These are phyloP conservation scores for Aspergillus ustus DNA, from an alignment of 2,329 filamentous ascomycete genomes.

Conservation along the genomic window DNA sequence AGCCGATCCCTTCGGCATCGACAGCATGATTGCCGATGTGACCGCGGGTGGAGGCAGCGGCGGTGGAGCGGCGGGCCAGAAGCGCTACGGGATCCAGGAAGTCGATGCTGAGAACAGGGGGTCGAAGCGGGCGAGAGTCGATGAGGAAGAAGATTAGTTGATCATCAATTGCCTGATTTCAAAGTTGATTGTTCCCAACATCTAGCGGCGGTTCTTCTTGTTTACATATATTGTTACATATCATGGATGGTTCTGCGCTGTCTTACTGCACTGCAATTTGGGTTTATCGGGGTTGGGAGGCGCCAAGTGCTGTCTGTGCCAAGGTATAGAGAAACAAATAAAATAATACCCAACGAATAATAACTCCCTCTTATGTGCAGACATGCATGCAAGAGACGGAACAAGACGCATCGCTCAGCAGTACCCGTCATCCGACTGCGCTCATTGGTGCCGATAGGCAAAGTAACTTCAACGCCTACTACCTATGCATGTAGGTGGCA, in stretches of 20 bases:
- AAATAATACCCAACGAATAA: slow-evolving; percentile 6
- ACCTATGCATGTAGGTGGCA: not conserved
- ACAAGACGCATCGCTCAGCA: not conserved
- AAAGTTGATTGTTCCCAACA: slow-evolving; percentile 12
- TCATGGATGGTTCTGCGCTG: not conserved
- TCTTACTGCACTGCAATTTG: not conserved
- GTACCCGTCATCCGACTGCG: not conserved
- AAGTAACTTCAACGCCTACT: not conserved
- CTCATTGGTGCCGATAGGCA: not conserved
- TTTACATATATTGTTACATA: not conserved
- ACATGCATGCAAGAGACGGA: not conserved
- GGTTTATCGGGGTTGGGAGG: not conserved
- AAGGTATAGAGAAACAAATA: not conserved
- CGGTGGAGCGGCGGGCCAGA: slow-evolving; percentile 50
- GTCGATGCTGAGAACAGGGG: slow-evolving; percentile 41
- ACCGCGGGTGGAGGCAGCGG: slow-evolving; percentile 51
- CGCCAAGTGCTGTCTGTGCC: not conserved
- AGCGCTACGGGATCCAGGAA: slow-evolving; percentile 51
- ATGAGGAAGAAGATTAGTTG: slow-evolving; percentile 62
- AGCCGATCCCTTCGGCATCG: slow-evolving; percentile 89
- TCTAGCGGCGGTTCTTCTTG: not conserved
- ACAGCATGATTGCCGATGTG: slow-evolving; percentile 86
- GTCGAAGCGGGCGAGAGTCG: slow-evolving; percentile 75
- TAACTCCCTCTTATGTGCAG: not conserved
- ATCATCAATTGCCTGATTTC: slow-evolving; percentile 15